Conservation (phyloP, 2,329 filamentous ascomycete species). For the Fusarium brachygibbosum region DNA sequence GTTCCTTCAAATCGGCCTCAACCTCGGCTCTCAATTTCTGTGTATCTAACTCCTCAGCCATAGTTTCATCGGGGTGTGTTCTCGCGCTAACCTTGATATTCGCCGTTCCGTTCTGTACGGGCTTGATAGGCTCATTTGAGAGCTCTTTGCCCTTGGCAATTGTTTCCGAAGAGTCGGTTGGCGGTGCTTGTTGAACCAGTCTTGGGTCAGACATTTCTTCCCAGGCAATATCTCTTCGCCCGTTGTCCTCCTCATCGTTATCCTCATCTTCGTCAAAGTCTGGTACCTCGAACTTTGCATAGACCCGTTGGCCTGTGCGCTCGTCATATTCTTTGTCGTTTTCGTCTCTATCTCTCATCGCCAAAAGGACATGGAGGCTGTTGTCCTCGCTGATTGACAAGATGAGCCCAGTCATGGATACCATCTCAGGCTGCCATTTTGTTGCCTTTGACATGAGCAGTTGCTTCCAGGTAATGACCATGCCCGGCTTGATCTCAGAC, state of each 20-base stretch:
- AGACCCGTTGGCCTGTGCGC: slow-evolving; percentile 77
- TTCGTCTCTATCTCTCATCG: slow-evolving; percentile 74
- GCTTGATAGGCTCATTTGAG: slow-evolving; percentile 38
- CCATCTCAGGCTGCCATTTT: slow-evolving; percentile 75
- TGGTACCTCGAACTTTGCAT: slow-evolving; percentile 82
- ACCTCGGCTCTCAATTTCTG: slow-evolving; percentile 50
- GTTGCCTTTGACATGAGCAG: slow-evolving; percentile 72
- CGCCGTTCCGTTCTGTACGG: slow-evolving; percentile 23
- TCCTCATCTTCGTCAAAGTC: slow-evolving; percentile 70
- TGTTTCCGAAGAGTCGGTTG: slow-evolving; percentile 45
- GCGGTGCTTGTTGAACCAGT: slow-evolving; percentile 63
- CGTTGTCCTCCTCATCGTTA: slow-evolving; percentile 70
- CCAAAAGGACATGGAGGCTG: slow-evolving; percentile 72
- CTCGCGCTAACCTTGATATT: slow-evolving; percentile 49
- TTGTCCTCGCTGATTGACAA: slow-evolving; percentile 66
- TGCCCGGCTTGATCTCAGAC: slow-evolving; percentile 66
- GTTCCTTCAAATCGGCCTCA: slow-evolving; percentile 42
- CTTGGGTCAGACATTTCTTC: slow-evolving; percentile 76
- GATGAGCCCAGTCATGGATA: slow-evolving; percentile 75
- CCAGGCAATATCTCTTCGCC: slow-evolving; percentile 71
- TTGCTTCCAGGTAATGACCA: slow-evolving; percentile 78
- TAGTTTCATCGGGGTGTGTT: slow-evolving; percentile 38
- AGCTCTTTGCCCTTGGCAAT: slow-evolving; percentile 46
- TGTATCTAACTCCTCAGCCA: slow-evolving; percentile 48
- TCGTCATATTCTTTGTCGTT: slow-evolving; percentile 73